Evolutionary conservation across 2,329 filamentous ascomycete genomes (phyloP).

Genomic region (Cephalotrichum gorgonifer): DNA sequence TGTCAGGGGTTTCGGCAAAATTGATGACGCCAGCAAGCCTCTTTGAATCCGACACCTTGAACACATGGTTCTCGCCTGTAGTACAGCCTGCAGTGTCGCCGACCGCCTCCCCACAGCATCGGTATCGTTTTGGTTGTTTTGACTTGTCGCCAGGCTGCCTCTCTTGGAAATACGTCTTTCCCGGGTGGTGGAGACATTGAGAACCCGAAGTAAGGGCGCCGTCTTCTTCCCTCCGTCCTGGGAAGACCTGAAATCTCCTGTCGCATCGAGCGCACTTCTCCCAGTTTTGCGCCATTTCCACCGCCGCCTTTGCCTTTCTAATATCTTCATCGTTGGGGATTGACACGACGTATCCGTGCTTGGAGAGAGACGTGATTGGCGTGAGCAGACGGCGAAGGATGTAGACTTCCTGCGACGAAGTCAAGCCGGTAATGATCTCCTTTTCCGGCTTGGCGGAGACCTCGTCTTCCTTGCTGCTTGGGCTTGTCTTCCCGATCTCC

Average conservation of each 20-base stretch:
- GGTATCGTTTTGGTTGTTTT: slow-evolving; percentile 51
- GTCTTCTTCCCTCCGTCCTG: slow-evolving; percentile 69
- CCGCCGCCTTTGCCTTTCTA: slow-evolving; percentile 51
- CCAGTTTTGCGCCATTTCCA: slow-evolving; percentile 61
- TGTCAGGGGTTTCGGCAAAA: slow-evolving; percentile 67
- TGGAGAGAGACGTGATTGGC: slow-evolving; percentile 50
- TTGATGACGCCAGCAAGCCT: slow-evolving; percentile 69
- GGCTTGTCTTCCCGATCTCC: slow-evolving; percentile 23
- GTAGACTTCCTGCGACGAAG: slow-evolving; percentile 53
- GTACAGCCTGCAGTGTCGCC: slow-evolving; percentile 70
- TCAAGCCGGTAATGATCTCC: slow-evolving; percentile 60
- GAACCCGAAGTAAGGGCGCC: slow-evolving; percentile 68
- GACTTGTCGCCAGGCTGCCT: slow-evolving; percentile 45
- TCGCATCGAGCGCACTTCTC: slow-evolving; percentile 84
- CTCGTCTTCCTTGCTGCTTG: neutral
- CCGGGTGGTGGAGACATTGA: slow-evolving; percentile 71
- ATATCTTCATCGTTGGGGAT: slow-evolving; percentile 59
- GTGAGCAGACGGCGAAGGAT: slow-evolving; percentile 55
- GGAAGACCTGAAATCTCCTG: slow-evolving; percentile 84
- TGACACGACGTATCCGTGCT: slow-evolving; percentile 64
- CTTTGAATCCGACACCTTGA: slow-evolving; percentile 68
- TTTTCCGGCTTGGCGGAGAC: slow-evolving; percentile 16
- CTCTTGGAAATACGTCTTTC: slow-evolving; percentile 52
- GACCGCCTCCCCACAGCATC: slow-evolving; percentile 68
- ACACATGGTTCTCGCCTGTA: slow-evolving; percentile 65